phyloP scores from a whole-genome alignment of 78 protist genomes.

The Dictyostelium purpureum region DNA sequence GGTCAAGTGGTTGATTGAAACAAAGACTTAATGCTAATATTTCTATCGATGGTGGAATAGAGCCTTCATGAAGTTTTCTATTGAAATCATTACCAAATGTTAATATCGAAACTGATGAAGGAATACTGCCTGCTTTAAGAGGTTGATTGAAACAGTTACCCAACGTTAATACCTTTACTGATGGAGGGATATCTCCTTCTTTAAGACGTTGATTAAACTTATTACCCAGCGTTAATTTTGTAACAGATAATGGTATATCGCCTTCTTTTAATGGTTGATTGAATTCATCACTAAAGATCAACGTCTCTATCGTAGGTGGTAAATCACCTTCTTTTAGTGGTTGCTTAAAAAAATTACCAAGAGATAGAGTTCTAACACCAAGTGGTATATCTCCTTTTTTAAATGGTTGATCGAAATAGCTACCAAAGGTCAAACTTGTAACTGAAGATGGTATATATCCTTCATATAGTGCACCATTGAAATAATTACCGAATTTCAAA shows the following conservation, averaged over 20 bases:
- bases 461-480: too few relatives aligned
- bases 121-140: not conserved
- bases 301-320: not conserved
- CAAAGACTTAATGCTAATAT: not conserved
- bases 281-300: not conserved
- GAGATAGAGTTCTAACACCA: not conserved
- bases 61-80: not conserved
- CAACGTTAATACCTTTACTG: not conserved
- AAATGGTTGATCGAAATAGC: not conserved
- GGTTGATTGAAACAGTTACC: not conserved
- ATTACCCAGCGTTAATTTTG: not conserved
- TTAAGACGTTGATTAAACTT: slow-evolving; percentile 4
- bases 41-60: not conserved
- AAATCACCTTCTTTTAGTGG: not conserved
- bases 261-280: slow-evolving; percentile 18
- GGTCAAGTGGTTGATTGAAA: slow-evolving; percentile 1
- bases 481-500: too few relatives aligned
- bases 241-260: not conserved
- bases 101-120: not conserved
- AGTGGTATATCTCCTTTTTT: not conserved
- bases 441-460: not conserved
- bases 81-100: slow-evolving; percentile 10
- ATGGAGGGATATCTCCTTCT: not conserved
- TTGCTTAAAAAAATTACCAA: not conserved
- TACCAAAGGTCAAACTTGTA: not conserved